Conservation (phyloP, 805 yeast species). For the Teunomyces kruisii region DNA sequence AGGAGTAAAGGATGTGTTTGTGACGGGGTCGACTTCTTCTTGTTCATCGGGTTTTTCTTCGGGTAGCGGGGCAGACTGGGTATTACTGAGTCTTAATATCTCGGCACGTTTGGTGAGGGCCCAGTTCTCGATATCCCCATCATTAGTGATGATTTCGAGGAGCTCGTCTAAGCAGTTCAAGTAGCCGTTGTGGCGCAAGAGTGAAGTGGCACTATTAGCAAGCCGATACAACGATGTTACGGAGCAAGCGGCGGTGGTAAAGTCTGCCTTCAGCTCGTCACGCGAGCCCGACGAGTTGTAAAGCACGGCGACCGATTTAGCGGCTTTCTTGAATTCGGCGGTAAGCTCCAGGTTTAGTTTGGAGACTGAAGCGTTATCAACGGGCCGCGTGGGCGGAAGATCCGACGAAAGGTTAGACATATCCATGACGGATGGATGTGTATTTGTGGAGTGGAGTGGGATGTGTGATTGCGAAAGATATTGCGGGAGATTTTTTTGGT, state of each 20-base stretch:
- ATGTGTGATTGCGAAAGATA: no score
- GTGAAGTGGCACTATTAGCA: slow-evolving; percentile 51
- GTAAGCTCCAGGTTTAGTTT: slow-evolving; percentile 55
- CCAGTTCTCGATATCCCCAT: slow-evolving; percentile 55
- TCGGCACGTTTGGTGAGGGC: slow-evolving; percentile 49
- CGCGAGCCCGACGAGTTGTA: slow-evolving; percentile 27
- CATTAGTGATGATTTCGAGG: slow-evolving; percentile 36
- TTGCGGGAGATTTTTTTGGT: no score
- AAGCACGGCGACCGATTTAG: slow-evolving; percentile 63
- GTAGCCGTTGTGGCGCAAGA: slow-evolving; percentile 57
- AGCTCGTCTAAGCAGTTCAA: slow-evolving; percentile 61
- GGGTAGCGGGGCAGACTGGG: background rate
- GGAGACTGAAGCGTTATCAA: slow-evolving; percentile 46
- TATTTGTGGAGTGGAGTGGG: no score
- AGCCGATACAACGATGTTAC: slow-evolving; percentile 57
- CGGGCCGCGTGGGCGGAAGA: slow-evolving; percentile 53
- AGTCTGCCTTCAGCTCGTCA: slow-evolving; percentile 25
- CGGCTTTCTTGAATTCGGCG: slow-evolving; percentile 68
- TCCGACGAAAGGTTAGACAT: slow-evolving; percentile 57
- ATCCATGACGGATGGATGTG: slow-evolving; percentile 44
- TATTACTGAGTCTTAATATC: slow-evolving; percentile 16
- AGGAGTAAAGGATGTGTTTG: background rate
- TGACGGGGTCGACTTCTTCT: background rate
- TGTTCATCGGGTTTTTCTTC: background rate
- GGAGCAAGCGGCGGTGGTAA: slow-evolving; percentile 42